Conservation (phyloP, 805 yeast genomes). For the Yamadazyma scolyti region DNA sequence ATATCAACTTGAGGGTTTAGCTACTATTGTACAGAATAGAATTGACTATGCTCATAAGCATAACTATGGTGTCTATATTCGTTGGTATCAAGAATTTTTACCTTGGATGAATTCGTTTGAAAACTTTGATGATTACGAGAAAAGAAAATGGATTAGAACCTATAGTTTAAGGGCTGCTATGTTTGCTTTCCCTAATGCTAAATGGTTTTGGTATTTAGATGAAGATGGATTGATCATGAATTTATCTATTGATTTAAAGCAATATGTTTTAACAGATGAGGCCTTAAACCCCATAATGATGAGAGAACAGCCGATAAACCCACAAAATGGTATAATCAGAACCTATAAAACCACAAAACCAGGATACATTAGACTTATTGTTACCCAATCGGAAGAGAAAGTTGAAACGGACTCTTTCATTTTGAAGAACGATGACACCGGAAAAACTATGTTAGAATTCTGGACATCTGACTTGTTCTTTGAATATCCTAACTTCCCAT, state of each 20-base stretch:
- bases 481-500: slow-evolving; percentile 58
- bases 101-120: slow-evolving; percentile 50
- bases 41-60: slow-evolving; percentile 83
- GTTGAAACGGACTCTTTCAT: slow-evolving; percentile 70
- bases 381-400: slow-evolving; percentile 66
- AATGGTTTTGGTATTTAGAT: slow-evolving; percentile 87
- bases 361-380: slow-evolving; percentile 51
- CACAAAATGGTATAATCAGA: slow-evolving; percentile 62
- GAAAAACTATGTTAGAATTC: slow-evolving; percentile 69
- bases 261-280: slow-evolving; percentile 58
- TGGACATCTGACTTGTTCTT: slow-evolving; percentile 75
- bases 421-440: slow-evolving; percentile 60
- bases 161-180: slow-evolving; percentile 80
- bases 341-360: slow-evolving; percentile 63
- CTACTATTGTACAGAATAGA: slow-evolving; percentile 76
- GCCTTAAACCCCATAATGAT: slow-evolving; percentile 60
- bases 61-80: slow-evolving; percentile 75
- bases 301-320: slow-evolving; percentile 69
- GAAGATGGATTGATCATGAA: slow-evolving; percentile 76
- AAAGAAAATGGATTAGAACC: slow-evolving; percentile 60
- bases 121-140: slow-evolving; percentile 38
- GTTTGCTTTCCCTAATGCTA: slow-evolving; percentile 88
- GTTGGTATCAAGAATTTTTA: slow-evolving; percentile 82
- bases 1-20: slow-evolving; percentile 55
- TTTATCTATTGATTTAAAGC: slow-evolving; percentile 53